phyloP scores from a whole-genome alignment of 768 basidiomycete genomes.

The Hirschioporus abietinus region DNA sequence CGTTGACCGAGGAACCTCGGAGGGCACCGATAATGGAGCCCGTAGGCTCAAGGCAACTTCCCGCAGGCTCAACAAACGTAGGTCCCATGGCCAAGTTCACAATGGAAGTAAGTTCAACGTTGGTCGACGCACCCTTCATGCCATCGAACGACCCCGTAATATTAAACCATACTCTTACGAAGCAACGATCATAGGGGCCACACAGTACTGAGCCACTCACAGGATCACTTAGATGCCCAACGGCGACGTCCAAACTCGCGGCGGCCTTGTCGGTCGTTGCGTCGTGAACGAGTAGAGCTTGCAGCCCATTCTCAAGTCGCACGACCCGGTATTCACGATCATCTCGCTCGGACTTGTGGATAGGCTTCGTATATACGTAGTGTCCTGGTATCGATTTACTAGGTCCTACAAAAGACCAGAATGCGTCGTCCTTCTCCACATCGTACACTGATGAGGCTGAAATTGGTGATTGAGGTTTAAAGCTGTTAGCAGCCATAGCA shows the following conservation, averaged over 20 bases:
- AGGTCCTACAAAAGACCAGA: constrained; percentile 11
- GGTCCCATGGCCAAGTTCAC: not conserved
- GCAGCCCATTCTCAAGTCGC: constrained; percentile 83
- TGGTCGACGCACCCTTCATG: not conserved
- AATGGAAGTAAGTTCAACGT: not conserved
- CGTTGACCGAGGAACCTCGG: not conserved
- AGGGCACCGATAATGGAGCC: not conserved
- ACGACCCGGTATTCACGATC: constrained; percentile 79
- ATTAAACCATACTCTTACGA: not conserved
- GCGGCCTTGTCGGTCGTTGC: constrained; percentile 88
- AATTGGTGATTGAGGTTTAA: not conserved
- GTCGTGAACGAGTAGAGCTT: constrained; percentile 81
- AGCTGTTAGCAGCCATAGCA: not conserved
- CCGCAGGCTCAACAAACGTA: not conserved
- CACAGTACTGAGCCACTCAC: constrained; percentile 37
- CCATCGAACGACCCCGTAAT: not conserved
- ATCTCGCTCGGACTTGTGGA: constrained; percentile 73
- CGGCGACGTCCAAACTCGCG: constrained; percentile 89
- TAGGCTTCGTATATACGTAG: constrained; percentile 48
- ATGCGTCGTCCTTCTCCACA: not conserved
- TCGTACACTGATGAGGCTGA: not conserved
- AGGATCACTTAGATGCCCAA: constrained; percentile 92
- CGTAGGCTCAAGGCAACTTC: not conserved
- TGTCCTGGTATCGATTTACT: constrained; percentile 34
- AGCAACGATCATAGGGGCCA: not conserved